Evolutionary conservation across 805 yeast species (phyloP), one percentile per base, ranked within the genome.

Genomic region (Myxozyma udenii): DNA sequence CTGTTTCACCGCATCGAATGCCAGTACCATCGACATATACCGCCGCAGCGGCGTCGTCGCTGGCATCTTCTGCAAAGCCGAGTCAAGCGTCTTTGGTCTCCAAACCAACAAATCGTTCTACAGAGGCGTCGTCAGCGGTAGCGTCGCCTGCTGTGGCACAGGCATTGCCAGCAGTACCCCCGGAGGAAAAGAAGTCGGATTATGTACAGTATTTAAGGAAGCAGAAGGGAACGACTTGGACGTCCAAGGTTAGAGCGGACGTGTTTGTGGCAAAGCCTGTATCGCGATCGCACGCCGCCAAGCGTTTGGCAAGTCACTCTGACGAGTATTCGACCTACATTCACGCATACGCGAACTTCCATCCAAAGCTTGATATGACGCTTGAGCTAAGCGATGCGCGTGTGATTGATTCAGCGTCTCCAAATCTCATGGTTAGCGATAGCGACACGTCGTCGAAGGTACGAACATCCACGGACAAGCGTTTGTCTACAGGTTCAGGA

Each of bases 281-380:
- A 1, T 21, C 22, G 19, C 46, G 28, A 28, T 18, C 44, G 9
- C 32, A 40, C 7, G 16, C 28, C 4, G 41, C 33, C 11, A 44
- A 42, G 18, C 44, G 37, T 45, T 26, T 19, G 6, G 41, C 35
- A 16, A 41, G 26, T 36, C 24, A 39, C 16, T 30, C 38, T n/a
- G 50, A 48, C 30, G 52, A 45, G 35, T 48, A 16, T 19, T 41
- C 44, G 39, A 24, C 49, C 19, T 36, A 41, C 16, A 46, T 52
- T 28, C 57, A 55, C 28, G 45, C 53, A 5, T 51, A 55, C 23
- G 51, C 60, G 21, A 53, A 45, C 24, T 55, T 53, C 38, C 60
- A 55, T 24, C 60, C 58, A 22, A 55, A 55, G 40, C 54, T 55
- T 3, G 60, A 55, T 36, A 55, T 55, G 60, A 55, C 58, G 24